Conservation (phyloP, 371 early-diverging fungal genomes). For the Smittium culicis region DNA sequence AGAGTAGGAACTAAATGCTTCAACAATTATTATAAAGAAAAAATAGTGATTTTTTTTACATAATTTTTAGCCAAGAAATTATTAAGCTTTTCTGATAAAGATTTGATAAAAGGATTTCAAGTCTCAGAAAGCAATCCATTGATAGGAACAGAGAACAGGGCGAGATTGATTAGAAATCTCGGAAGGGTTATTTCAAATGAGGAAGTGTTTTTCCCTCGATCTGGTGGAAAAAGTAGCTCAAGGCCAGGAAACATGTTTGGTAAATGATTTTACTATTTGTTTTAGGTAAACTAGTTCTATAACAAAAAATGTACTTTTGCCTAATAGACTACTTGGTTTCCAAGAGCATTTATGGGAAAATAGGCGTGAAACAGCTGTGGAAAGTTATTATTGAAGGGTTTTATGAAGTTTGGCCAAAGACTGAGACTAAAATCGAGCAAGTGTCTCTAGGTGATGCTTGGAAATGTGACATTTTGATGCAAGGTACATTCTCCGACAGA, state of each 20-base stretch:
- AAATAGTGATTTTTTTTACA: too few relatives aligned
- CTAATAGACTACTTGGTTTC: conserved; percentile 35
- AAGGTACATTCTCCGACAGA: not conserved
- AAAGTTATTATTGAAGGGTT: conserved; percentile 60
- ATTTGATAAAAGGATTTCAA: conserved; percentile 61
- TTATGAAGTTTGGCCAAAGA: conserved; percentile 58
- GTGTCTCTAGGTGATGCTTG: conserved; percentile 81
- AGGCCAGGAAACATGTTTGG: conserved; percentile 68
- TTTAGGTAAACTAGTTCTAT: conserved; percentile 11
- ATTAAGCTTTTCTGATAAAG: conserved; percentile 38
- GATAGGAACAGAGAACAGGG: conserved; percentile 69
- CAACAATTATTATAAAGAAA: too few relatives aligned
- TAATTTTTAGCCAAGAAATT: conserved; percentile 7
- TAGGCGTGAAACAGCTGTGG: conserved; percentile 57
- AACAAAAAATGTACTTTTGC: not conserved
- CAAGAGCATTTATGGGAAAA: conserved; percentile 26
- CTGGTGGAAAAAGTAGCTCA: conserved; percentile 17
- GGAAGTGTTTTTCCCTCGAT: conserved; percentile 45
- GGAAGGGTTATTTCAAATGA: conserved; percentile 41
- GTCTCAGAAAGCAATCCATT: conserved; percentile 61
- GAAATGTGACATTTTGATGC: conserved; percentile 47
- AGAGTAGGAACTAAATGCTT: too few relatives aligned
- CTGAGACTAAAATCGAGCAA: conserved; percentile 55
- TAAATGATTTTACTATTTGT: conserved; percentile 31
- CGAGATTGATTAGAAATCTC: conserved; percentile 50